Evolutionary conservation across 2,329 filamentous ascomycete species (phyloP).

Genomic region (Clonostachys sp.): DNA sequence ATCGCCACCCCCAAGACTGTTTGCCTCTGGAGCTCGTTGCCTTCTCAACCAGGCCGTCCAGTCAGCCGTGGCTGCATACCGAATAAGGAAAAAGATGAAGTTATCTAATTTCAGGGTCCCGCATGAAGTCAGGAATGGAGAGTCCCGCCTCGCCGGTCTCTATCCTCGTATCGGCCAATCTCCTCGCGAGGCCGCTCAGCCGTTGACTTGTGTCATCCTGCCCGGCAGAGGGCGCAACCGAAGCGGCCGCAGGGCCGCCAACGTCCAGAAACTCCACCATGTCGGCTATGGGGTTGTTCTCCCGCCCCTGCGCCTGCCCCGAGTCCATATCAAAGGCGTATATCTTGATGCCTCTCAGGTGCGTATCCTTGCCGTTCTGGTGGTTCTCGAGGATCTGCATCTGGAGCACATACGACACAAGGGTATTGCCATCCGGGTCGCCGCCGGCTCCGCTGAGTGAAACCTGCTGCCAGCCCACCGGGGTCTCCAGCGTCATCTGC

Average conservation of each 20-base stretch:
- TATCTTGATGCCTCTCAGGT: slow-evolving; percentile 87
- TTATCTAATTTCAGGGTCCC: slow-evolving; percentile 34
- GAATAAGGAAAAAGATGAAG: not conserved
- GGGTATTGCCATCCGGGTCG: slow-evolving; percentile 63
- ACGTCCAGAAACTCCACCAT: slow-evolving; percentile 15
- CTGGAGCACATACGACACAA: slow-evolving; percentile 86
- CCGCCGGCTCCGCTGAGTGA: slow-evolving; percentile 52
- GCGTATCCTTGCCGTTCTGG: slow-evolving; percentile 99
- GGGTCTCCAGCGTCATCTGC: slow-evolving; percentile 71
- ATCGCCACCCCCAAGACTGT: too few relatives aligned
- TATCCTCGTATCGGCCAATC: slow-evolving; percentile 16
- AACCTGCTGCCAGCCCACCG: slow-evolving; percentile 88
- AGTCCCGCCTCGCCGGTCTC: slow-evolving; percentile 27
- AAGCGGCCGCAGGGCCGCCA: not conserved
- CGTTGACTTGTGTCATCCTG: slow-evolving; percentile 4
- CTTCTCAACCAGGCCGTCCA: too few relatives aligned
- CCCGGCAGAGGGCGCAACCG: slow-evolving; percentile 4
- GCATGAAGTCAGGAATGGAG: slow-evolving; percentile 33
- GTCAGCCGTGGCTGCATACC: not conserved
- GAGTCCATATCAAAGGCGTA: slow-evolving; percentile 56
- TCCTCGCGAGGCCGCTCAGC: slow-evolving; percentile 18
- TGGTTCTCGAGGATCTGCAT: slow-evolving; percentile 93
- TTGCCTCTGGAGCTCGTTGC: too few relatives aligned
- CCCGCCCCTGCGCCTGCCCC: slow-evolving; percentile 30
- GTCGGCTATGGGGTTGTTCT: slow-evolving; percentile 22